Evolutionary conservation across 352 stramenopile species (phyloP).

Genomic region (Aphanomyces astaci): DNA sequence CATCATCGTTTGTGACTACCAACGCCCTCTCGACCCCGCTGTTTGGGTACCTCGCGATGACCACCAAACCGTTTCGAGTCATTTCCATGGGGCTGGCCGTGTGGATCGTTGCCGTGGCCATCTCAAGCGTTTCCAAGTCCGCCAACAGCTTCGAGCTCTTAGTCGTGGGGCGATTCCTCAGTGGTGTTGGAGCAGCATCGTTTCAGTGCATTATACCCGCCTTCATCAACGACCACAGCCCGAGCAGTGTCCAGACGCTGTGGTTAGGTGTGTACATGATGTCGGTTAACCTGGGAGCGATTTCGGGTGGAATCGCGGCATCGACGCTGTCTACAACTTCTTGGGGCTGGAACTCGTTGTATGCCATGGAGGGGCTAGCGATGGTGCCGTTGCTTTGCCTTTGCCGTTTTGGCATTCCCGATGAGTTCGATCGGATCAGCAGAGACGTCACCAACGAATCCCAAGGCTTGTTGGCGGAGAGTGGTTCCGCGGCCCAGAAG

Average conservation of each 20-base stretch:
- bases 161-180: constrained; percentile 41
- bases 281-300: constrained; percentile 36
- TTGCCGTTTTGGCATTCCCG: background rate
- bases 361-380: background rate
- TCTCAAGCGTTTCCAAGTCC: constrained; percentile 33
- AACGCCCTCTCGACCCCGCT: constrained; percentile 26
- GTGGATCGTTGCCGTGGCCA: constrained; percentile 44
- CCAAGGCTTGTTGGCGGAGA: too few relatives aligned
- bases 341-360: too few relatives aligned
- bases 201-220: constrained; percentile 52
- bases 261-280: constrained; percentile 67
- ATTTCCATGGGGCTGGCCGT: constrained; percentile 39
- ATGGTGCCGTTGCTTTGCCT: background rate
- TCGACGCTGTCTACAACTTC: constrained; percentile 39
- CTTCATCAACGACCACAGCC: constrained; percentile 55
- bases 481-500: background rate
- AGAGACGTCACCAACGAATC: background rate
- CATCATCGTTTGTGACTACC: background rate
- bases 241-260: constrained; percentile 28
- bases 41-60: constrained; percentile 46
- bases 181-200: constrained; percentile 45
- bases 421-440: background rate
- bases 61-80: constrained; percentile 42
- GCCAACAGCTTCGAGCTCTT: constrained; percentile 41
- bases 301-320: constrained; percentile 43